Percentiles rank a stretch among this genome's conserved stretches.
phyloP scores from a whole-genome alignment of 1,284 basidiomycete species.

The Ustilago loliicola region DNA sequence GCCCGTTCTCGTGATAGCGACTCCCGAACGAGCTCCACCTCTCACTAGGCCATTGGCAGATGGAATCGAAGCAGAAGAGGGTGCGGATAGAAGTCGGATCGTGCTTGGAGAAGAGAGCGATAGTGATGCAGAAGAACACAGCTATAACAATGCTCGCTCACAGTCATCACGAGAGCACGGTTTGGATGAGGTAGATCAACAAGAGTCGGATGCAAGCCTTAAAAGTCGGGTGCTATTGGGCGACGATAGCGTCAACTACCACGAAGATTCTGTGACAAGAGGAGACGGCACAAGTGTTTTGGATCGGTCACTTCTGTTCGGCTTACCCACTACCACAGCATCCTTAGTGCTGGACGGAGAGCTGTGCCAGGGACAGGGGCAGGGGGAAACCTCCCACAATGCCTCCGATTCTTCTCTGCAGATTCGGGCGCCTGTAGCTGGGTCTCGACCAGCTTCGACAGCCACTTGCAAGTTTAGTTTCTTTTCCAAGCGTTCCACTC shows the following conservation, averaged over 20 bases:
- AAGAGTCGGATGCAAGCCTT: too few species aligned
- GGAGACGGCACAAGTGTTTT: neutral
- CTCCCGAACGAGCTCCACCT: conserved; percentile 16
- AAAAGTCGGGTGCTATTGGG: too few species aligned
- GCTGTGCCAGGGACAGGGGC: too few species aligned
- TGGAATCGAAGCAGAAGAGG: neutral
- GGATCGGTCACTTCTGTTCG: neutral
- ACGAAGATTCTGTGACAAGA: too few species aligned
- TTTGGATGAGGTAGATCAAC: too few species aligned
- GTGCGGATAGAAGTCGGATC: conserved; percentile 7
- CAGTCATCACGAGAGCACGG: too few species aligned
- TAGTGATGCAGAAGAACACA: too few species aligned
- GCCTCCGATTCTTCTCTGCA: conserved; percentile 24
- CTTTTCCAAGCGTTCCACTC: conserved; percentile 20
- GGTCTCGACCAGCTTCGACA: neutral
- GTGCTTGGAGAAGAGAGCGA: neutral
- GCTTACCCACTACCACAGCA: neutral
- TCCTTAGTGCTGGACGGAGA: neutral
- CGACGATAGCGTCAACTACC: too few species aligned
- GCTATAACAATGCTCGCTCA: too few species aligned
- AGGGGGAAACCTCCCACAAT: neutral
- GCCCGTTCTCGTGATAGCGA: conserved; percentile 34
- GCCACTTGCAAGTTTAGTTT: conserved; percentile 35
- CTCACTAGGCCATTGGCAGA: neutral
- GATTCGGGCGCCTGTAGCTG: conserved; percentile 18